phyloP scores from a whole-genome alignment of 441 rosid species.

The Erysimum cheiri region DNA sequence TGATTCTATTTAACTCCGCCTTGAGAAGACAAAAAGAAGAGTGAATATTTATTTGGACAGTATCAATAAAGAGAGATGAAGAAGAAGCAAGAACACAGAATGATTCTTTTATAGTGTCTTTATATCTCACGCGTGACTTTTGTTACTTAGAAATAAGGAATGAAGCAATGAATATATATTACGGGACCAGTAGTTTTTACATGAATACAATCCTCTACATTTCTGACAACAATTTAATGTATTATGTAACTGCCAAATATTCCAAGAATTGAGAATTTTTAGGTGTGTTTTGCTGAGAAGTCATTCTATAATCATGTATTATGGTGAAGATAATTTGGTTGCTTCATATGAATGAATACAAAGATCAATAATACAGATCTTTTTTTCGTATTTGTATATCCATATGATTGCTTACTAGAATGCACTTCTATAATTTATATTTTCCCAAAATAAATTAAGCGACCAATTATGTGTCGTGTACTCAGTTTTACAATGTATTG shows the following conservation, averaged over 20 bases:
- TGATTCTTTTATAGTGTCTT: conserved; percentile 31
- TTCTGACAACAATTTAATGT: conserved; percentile 12
- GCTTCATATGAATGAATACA: conserved; percentile 25
- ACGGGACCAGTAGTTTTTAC: conserved; percentile 23
- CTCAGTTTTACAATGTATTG: conserved; percentile 9
- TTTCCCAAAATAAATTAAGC: neutral
- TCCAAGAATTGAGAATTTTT: conserved; percentile 25
- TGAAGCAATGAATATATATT: neutral
- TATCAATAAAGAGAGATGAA: conserved; percentile 46
- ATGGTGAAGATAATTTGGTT: conserved; percentile 35
- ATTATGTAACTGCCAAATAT: conserved; percentile 18
- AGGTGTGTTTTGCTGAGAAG: conserved; percentile 34
- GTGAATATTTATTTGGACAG: conserved; percentile 13
- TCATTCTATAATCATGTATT: conserved; percentile 35
- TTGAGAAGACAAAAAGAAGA: conserved; percentile 26
- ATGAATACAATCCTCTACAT: conserved; percentile 4
- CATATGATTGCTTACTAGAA: conserved; percentile 8
- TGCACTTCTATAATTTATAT: conserved; percentile 2
- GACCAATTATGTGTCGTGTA: conserved; percentile 7
- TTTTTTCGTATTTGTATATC: neutral
- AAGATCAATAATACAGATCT: conserved; percentile 19
- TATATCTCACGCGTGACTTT: conserved; percentile 37
- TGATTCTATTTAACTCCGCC: neutral
- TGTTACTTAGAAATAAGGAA: conserved; percentile 4
- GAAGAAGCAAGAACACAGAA: conserved; percentile 43